Evolutionary conservation across 768 basidiomycete species (phyloP).

Genomic region (Tulasnella sp.): DNA sequence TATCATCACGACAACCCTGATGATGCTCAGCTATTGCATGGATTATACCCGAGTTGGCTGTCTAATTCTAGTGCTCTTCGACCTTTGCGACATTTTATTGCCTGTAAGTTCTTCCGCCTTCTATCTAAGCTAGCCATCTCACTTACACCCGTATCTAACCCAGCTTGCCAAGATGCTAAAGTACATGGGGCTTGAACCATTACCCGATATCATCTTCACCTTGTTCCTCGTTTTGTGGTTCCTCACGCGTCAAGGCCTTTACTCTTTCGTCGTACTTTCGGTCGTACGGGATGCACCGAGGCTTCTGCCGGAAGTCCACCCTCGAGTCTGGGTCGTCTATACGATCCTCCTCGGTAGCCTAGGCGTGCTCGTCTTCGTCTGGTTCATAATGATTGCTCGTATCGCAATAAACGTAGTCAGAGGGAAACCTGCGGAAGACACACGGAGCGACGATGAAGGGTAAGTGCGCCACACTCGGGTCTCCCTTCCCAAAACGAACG

Average conservation of each 20-base stretch:
- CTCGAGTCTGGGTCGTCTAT: constrained; percentile 37
- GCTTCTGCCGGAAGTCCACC: constrained; percentile 45
- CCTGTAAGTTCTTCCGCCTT: constrained; percentile 43
- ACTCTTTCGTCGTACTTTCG: constrained; percentile 56
- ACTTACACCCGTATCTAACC: neutral
- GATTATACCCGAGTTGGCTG: constrained; percentile 85
- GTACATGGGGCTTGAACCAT: constrained; percentile 52
- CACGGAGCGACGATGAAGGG: constrained; percentile 69
- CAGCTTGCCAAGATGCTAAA: constrained; percentile 90
- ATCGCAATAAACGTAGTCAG: constrained; percentile 71
- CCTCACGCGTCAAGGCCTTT: constrained; percentile 75
- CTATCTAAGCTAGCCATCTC: neutral
- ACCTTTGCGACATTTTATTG: constrained; percentile 83
- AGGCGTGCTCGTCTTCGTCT: constrained; percentile 45
- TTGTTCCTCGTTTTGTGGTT: constrained; percentile 85
- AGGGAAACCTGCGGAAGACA: constrained; percentile 68
- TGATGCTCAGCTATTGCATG: constrained; percentile 62
- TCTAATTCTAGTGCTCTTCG: constrained; percentile 85
- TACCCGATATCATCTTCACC: constrained; percentile 66
- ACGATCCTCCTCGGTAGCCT: constrained; percentile 26
- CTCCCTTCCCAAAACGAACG: neutral
- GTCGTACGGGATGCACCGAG: constrained; percentile 39
- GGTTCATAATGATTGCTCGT: constrained; percentile 78
- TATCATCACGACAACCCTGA: constrained; percentile 70
- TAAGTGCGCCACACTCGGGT: neutral